Evolutionary conservation across 352 stramenopile genomes (phyloP), one percentile per base, ranked within the genome.

Genomic region (Phytopythium boreale): DNA sequence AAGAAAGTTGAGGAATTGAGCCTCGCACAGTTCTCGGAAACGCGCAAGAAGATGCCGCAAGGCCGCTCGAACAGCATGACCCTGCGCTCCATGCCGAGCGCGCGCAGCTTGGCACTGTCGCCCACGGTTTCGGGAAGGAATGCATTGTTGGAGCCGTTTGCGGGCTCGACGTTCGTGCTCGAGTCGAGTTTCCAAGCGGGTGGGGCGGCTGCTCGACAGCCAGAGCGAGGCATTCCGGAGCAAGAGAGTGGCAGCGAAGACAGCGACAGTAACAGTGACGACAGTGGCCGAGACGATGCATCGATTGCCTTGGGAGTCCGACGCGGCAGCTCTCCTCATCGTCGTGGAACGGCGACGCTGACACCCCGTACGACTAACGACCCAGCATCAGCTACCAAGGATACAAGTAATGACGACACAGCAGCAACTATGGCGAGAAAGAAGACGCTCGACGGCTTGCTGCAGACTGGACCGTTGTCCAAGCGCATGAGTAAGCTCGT

Each of bases 371-470:
- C 61, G 10, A 17, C 26, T 47, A 62, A 63, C n/a, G 62, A 24
- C 41, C 59, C 47, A 39, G 6, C 41, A 50, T 62, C 17, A 11
- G 19, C 49, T 19, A 34, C 20, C 15, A 59, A 29, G 19, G 49
- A 37, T 22, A 29, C 2, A 24, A 4, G 10, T 22, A 49, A 59
- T 2, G 10, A 11, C 59, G 64, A 22, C 43, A 31, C 46, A 29
- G 49, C 39, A 1, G 49, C 59, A 11, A 79, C 66, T 1, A 50
- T 44, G 20, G 77, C 77, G 24, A 67, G 72, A 2, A 87, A 77
- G 62, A 77, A 76, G 31, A 74, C 78, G 15, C 67, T 89, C 1
- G 76, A 89, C 22, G 74, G 70, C 20, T 50, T 89, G 20, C 56
- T 87, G 8, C 39, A 43, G 56, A 66, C 12, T 62, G 66, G 3